Percentiles rank a stretch among this genome's conserved stretches.
These are phyloP conservation scores for Rosa persica DNA, from an alignment of 306 rosid species.

Conservation along the genomic window DNA sequence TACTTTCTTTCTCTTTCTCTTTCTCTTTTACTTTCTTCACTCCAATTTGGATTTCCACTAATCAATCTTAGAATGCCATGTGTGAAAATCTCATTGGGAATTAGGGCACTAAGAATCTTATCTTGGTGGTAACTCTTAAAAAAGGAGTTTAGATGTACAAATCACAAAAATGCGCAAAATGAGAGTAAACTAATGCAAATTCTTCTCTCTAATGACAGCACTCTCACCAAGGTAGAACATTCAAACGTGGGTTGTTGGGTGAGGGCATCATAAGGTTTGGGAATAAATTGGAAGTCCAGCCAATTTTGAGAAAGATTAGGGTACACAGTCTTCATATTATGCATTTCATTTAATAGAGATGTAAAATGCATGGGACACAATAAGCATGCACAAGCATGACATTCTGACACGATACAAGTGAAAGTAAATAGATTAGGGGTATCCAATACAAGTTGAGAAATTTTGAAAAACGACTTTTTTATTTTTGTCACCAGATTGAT, in stretches of 20 bases:
- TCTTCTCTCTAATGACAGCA: background rate
- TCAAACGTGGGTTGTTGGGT: conserved; percentile 15
- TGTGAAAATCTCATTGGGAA: background rate
- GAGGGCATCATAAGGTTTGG: background rate
- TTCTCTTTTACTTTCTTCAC: background rate
- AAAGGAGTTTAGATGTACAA: background rate
- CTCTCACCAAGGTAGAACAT: background rate
- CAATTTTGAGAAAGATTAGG: background rate
- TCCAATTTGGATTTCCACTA: background rate
- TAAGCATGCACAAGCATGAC: background rate
- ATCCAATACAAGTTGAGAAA: too few species aligned
- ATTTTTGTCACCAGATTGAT: too few species aligned
- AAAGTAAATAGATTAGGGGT: too few species aligned
- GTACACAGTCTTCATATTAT: background rate
- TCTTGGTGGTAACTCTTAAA: background rate
- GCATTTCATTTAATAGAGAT: background rate
- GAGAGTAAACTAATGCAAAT: background rate
- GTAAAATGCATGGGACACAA: background rate
- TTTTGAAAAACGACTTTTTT: too few species aligned
- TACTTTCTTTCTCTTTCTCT: background rate
- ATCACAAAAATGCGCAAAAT: background rate
- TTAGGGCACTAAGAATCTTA: background rate
- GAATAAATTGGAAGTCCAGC: background rate
- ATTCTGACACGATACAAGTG: background rate
- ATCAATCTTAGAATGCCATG: background rate